Conservation (phyloP, 331 rosid species). For the Malus hybrid region DNA sequence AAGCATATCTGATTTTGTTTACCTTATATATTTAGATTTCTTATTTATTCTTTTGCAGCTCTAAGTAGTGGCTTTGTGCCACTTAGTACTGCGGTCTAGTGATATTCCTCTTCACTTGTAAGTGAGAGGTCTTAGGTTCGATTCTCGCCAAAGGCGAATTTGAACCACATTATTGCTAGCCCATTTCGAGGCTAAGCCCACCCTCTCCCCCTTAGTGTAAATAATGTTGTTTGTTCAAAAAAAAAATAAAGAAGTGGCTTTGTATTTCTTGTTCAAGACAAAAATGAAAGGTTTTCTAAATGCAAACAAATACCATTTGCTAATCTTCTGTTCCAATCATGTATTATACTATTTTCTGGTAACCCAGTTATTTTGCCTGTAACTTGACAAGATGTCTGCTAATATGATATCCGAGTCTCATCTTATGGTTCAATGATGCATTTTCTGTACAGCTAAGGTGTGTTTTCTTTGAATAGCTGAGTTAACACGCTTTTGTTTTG, state of each 20-base stretch:
- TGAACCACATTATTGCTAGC: too few relatives aligned
- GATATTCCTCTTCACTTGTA: too few relatives aligned
- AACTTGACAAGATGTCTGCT: not conserved
- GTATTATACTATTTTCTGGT: not conserved
- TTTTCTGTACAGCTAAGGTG: not conserved
- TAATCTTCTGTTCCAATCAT: not conserved
- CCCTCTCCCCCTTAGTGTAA: too few relatives aligned
- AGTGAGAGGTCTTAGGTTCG: too few relatives aligned
- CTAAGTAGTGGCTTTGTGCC: not conserved
- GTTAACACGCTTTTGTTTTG: not conserved
- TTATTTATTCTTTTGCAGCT: not conserved
- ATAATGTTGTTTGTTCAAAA: too few relatives aligned
- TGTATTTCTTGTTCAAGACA: not conserved
- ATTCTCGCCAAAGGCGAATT: too few relatives aligned
- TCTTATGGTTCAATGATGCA: not conserved
- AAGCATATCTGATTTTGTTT: not conserved
- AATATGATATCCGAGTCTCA: not conserved
- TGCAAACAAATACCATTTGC: not conserved
- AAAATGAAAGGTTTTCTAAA: not conserved
- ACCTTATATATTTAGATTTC: not conserved
- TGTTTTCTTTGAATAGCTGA: not conserved
- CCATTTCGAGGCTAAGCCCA: too few relatives aligned
- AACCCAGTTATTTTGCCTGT: not conserved
- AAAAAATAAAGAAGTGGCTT: not conserved
- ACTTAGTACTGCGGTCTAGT: too few relatives aligned